Evolutionary conservation across 805 yeast genomes (phyloP).

Genomic region (Metschnikowia matae): DNA sequence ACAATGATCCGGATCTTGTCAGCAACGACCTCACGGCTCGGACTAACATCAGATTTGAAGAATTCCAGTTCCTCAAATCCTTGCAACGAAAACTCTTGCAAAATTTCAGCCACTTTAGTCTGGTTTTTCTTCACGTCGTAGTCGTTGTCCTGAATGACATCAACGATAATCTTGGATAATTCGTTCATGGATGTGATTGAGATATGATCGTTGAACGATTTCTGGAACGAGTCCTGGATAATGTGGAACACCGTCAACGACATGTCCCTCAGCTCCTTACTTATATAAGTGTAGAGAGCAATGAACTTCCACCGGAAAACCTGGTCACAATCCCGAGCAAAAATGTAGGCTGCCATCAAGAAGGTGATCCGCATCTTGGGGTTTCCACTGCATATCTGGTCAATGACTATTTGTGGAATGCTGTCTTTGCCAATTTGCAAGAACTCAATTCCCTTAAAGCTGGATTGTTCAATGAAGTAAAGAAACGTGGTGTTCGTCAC

Average conservation of each 20-base stretch:
- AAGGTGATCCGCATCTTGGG: constrained; percentile 23
- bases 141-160: constrained; percentile 12
- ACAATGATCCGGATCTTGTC: not conserved
- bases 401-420: constrained; percentile 28
- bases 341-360: constrained; percentile 30
- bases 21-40: not conserved
- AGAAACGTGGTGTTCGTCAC: constrained; percentile 24
- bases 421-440: constrained; percentile 13
- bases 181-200: constrained; percentile 25
- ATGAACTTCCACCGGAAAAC: constrained; percentile 31
- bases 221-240: constrained; percentile 25
- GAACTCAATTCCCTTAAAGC: constrained; percentile 12
- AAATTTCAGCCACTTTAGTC: not conserved
- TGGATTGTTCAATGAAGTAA: constrained; percentile 21
- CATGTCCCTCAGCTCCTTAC: constrained; percentile 16
- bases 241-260: constrained; percentile 31
- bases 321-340: constrained; percentile 22
- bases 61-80: not conserved
- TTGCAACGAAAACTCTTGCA: constrained; percentile 1
- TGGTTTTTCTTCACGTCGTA: constrained; percentile 11
- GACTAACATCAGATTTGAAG: not conserved
- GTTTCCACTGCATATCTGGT: constrained; percentile 20
- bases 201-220: constrained; percentile 24
- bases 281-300: constrained; percentile 25
- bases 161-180: constrained; percentile 25